A percentile compares a stretch with the other conserved stretches of the same genome.
phyloP scores from a whole-genome alignment of 1,284 basidiomycete species.

The Pseudomicrostroma phylloplanum region DNA sequence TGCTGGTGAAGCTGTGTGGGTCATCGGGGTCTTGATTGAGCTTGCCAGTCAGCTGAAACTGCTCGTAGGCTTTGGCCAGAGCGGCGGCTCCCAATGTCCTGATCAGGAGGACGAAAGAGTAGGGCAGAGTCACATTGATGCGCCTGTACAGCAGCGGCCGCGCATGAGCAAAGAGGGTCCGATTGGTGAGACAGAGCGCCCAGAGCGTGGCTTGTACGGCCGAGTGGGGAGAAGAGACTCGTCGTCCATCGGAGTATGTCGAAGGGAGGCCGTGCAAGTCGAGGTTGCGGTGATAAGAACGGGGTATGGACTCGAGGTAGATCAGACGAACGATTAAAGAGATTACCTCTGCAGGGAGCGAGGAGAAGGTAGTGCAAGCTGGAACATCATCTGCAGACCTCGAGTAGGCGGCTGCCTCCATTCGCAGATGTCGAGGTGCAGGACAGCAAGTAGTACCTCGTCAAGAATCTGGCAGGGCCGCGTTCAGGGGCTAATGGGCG shows the following conservation, averaged over 20 bases:
- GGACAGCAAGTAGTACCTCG: too few species aligned
- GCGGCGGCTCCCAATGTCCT: constrained; percentile 36
- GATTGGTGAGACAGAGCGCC: constrained; percentile 43
- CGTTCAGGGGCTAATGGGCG: too few species aligned
- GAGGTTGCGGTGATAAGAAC: constrained; percentile 38
- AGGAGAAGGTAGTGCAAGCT: not conserved
- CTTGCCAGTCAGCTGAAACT: constrained; percentile 6
- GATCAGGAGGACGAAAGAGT: constrained; percentile 42
- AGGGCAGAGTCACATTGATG: constrained; percentile 45
- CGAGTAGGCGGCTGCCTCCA: too few species aligned
- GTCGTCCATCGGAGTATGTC: constrained; percentile 36
- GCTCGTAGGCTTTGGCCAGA: constrained; percentile 38
- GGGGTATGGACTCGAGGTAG: constrained; percentile 33
- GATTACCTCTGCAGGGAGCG: constrained; percentile 18
- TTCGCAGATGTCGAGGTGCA: too few species aligned
- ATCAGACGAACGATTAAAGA: constrained; percentile 15
- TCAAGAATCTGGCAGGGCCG: too few species aligned
- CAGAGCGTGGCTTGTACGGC: constrained; percentile 39
- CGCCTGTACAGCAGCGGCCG: constrained; percentile 43
- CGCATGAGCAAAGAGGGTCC: constrained; percentile 39
- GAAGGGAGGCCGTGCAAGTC: constrained; percentile 45
- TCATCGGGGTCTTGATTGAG: constrained; percentile 25
- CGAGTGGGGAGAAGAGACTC: constrained; percentile 34
- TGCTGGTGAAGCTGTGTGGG: constrained; percentile 33
- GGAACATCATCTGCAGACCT: not conserved